Percentiles rank a stretch among this genome's conserved stretches.
These are phyloP conservation scores for Dionaea muscipula DNA, from an alignment of 179 eudicot genomes.

Conservation along the genomic window DNA sequence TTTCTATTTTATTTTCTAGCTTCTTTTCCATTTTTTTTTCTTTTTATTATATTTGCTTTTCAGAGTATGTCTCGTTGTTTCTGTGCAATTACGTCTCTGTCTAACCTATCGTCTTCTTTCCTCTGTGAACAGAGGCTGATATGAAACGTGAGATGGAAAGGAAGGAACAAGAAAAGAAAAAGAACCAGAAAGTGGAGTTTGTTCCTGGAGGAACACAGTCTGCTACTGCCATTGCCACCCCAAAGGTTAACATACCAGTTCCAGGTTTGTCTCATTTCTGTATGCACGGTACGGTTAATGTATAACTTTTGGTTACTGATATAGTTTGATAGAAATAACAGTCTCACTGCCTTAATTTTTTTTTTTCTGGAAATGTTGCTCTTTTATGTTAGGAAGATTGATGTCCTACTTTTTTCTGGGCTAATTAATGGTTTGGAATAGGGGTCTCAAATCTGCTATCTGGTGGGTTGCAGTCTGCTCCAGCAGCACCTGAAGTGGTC, in stretches of 20 bases:
- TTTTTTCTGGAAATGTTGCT: background rate
- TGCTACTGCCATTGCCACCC: slow-evolving; percentile 33
- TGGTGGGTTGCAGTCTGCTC: slow-evolving; percentile 31
- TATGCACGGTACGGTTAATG: background rate
- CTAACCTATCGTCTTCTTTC: background rate
- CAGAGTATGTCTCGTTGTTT: background rate
- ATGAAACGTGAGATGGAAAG: slow-evolving; percentile 86
- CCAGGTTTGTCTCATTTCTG: slow-evolving; percentile 35
- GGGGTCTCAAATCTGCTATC: slow-evolving; percentile 34
- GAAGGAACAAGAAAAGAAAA: slow-evolving; percentile 83
- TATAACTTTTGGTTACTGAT: background rate
- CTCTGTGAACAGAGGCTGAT: slow-evolving; percentile 54
- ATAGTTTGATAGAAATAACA: no score
- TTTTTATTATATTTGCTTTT: background rate
- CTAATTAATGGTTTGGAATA: slow-evolving; percentile 20
- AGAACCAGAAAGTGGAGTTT: slow-evolving; percentile 67
- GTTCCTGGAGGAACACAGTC: slow-evolving; percentile 58
- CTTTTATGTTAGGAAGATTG: background rate
- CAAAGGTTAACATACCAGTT: slow-evolving; percentile 44
- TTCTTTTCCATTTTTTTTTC: background rate
- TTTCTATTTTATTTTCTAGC: background rate
- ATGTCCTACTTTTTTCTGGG: slow-evolving; percentile 4
- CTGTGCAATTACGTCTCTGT: background rate
- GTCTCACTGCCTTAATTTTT: no score
- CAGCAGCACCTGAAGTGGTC: slow-evolving; percentile 31